Base-by-base conservation (phyloP, 805 yeast species). In the Candida nemodendra region DNA sequence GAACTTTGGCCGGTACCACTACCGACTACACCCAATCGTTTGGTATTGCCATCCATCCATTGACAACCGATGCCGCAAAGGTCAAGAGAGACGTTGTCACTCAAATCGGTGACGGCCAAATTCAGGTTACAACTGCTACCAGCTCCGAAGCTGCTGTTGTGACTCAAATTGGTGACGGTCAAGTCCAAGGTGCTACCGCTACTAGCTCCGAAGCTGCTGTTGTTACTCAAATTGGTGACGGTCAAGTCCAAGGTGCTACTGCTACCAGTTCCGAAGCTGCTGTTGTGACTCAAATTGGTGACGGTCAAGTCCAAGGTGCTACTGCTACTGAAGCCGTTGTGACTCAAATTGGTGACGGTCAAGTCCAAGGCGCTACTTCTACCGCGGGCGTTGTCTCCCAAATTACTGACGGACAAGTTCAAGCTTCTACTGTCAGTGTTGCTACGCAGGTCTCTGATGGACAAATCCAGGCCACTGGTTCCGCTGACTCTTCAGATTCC, bases 21-120 rank as follows among this genome's bases (percentile, higher is more conserved):
- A 76, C 85, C 32, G 77, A 77, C 51, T 75, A 74, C 71, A 40
- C 76, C 24, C 58, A 66, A 30, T 57, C 72, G 34, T 83, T 83
- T 54, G 91, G 90, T 66, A 81, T 83, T 54, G 84, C 83, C 42
- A 78, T 83, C 47, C 64, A 69, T 46, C 75, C 83, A 43, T 50
- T 74, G 31, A 39, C 75, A 34, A 61, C 65, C 7, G 24, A 21
- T 21, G 41, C 57, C 36, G 47, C 66, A 26, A 42, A 44, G 56
- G 38, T 35, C 49, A 47, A 52, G 61, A 47, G 61, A 51, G 71
- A 59, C 32, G 59, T 51, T 21, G 67, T 67, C 31, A 54, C 64
- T 48, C 73, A 67, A 54, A 69, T 68, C 30, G 63, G 63, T 47
- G 72, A 66, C 40, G 71, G 71, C 38, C 71, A 67, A 49, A 48